Base-by-base conservation (phyloP, 2,329 filamentous ascomycete genomes). In the Fusarium udum region DNA sequence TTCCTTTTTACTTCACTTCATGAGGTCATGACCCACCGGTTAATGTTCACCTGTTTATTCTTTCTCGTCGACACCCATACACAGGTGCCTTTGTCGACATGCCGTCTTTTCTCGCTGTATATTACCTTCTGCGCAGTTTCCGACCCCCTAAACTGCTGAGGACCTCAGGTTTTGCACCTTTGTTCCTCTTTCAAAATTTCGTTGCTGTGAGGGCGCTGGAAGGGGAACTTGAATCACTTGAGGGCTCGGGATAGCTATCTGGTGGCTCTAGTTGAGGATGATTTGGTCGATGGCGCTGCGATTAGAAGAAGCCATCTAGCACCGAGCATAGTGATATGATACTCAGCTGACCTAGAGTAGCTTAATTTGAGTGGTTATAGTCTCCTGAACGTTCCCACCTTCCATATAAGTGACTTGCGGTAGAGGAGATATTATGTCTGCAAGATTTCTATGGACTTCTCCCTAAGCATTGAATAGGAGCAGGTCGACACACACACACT, bases 31-130 rank as follows among this genome's bases (percentile, higher is more conserved):
- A 81, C 76, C 78, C 70, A 66, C 71, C 72, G 76, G 76, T 78
- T 82, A 80, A 81, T 82, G 74, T 82, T 70, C 80, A 76, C 71
- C 78, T 81, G 72, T 80, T 67, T 80, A 76, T 75, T 78, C 56
- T 62, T 66, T 58, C 52, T 62, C 53, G 62, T 49, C 67, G 63
- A 52, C 42, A 46, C 57, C 37, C 64, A 67, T 70, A 67, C 67
- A 61, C 66, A 70, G 53, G 56, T 69, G 67, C 67, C 34, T 67
- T 63, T 61, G 63, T 72, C 60, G 60, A 64, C 69, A 48, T 49
- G 45, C 61, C 46, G 65, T 69, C 62, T 64, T 69, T 67, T 40
- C 78, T 76, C 66, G 56, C 37, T 82, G 80, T 82, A 82, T 63
- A 79, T 76, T 79, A 76, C 67, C 61, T 74, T 77, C 74, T 72